phyloP scores from a whole-genome alignment of 768 basidiomycete genomes.

The Rhodotorula taiwanensis region DNA sequence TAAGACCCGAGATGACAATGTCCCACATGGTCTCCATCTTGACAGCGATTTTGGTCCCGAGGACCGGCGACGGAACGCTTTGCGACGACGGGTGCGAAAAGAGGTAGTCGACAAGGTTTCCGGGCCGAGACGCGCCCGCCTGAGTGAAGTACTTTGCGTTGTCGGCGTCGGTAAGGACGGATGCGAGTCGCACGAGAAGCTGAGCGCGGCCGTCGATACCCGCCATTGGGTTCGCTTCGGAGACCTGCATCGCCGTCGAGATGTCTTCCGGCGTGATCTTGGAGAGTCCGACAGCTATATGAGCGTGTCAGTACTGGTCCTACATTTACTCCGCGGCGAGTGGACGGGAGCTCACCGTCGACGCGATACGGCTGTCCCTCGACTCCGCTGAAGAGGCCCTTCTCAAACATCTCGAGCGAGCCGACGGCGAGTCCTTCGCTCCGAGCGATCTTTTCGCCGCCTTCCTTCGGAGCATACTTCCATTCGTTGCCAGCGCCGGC shows the following conservation, averaged over 20 bases:
- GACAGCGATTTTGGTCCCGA: slow-evolving; percentile 45
- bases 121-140: slow-evolving; percentile 23
- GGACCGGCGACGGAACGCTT: slow-evolving; percentile 23
- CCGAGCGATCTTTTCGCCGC: slow-evolving; percentile 57
- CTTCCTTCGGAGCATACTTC: slow-evolving; percentile 60
- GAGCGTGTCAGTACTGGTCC: not conserved
- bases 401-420: slow-evolving; percentile 78
- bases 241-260: slow-evolving; percentile 70
- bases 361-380: slow-evolving; percentile 60
- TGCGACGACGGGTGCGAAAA: slow-evolving; percentile 34
- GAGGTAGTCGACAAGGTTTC: slow-evolving; percentile 41
- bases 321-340: not conserved
- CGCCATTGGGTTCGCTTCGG: slow-evolving; percentile 68
- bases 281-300: slow-evolving; percentile 62
- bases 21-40: slow-evolving; percentile 74
- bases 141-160: slow-evolving; percentile 58
- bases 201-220: slow-evolving; percentile 79
- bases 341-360: slow-evolving; percentile 58
- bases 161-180: slow-evolving; percentile 55
- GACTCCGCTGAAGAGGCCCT: slow-evolving; percentile 72
- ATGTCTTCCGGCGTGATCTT: slow-evolving; percentile 58
- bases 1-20: slow-evolving; percentile 70
- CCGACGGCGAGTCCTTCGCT: slow-evolving; percentile 70
- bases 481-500: slow-evolving; percentile 84
- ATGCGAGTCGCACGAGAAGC: slow-evolving; percentile 64